Percentiles rank a stretch among this genome's conserved stretches.
phyloP scores from a whole-genome alignment of 495 filamentous ascomycete species.

The Astrothelium macrocarpum region DNA sequence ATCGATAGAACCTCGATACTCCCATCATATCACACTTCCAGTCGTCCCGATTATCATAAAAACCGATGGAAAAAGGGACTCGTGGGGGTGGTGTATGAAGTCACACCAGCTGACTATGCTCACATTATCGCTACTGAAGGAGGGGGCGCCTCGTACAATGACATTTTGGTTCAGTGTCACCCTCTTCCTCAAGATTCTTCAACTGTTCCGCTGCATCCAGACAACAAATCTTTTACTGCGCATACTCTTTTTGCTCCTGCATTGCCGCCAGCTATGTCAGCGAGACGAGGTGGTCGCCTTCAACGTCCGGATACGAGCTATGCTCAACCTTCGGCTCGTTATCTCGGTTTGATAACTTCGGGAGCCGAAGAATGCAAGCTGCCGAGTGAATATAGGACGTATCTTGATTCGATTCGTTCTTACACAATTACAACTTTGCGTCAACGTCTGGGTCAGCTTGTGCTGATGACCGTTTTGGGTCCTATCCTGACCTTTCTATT shows the following conservation, averaged over 20 bases:
- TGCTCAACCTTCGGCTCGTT: conserved; percentile 74
- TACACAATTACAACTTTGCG: conserved; percentile 57
- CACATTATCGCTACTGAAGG: conserved; percentile 87
- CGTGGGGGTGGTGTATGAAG: conserved; percentile 90
- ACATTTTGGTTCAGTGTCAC: conserved; percentile 69
- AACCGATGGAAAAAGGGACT: conserved; percentile 65
- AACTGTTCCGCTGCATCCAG: conserved; percentile 17
- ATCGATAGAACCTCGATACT: conserved; percentile 15
- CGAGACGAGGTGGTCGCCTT: conserved; percentile 27
- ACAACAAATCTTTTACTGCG: conserved; percentile 31
- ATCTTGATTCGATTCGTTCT: conserved; percentile 53
- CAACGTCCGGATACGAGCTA: conserved; percentile 53
- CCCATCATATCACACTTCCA: conserved; percentile 23
- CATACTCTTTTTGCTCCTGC: conserved; percentile 51
- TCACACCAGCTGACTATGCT: conserved; percentile 69
- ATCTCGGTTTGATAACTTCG: conserved; percentile 63
- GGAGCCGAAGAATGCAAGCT: conserved; percentile 72
- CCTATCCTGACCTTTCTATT: conserved; percentile 49
- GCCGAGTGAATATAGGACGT: conserved; percentile 61
- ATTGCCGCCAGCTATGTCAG: conserved; percentile 22
- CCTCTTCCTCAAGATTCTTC: conserved; percentile 37
- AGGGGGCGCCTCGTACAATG: conserved; percentile 69
- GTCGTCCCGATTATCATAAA: conserved; percentile 34
- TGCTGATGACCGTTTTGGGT: conserved; percentile 52
- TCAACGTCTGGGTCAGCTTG: conserved; percentile 53